Evolutionary conservation across 306 rosid species (phyloP).

Genomic region (Sicyos edulis): DNA sequence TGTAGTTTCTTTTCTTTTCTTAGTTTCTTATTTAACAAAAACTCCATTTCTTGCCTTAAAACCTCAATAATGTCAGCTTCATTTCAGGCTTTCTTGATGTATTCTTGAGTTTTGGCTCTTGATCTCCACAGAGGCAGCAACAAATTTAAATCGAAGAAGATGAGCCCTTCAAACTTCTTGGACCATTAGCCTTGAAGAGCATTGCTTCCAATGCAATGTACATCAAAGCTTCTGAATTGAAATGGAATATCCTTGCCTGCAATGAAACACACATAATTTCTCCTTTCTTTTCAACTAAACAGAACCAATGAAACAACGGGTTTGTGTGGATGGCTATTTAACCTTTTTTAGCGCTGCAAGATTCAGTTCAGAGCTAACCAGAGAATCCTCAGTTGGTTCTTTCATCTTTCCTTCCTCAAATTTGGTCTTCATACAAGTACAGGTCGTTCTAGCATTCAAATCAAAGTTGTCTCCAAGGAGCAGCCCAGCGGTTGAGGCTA

Average conservation of each 20-base stretch:
- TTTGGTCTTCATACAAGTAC: too few species aligned
- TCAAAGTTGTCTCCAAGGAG: too few species aligned
- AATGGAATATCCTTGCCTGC: conserved; percentile 55
- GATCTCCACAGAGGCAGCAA: conserved; percentile 76
- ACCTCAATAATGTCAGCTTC: conserved; percentile 71
- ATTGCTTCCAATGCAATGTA: conserved; percentile 32
- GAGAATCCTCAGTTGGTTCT: conserved; percentile 64
- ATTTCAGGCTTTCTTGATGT: conserved; percentile 56
- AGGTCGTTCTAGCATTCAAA: too few species aligned
- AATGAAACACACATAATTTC: conserved; percentile 14
- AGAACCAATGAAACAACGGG: not conserved
- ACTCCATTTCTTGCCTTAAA: conserved; percentile 76
- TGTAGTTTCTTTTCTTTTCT: conserved; percentile 54
- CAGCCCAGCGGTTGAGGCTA: too few species aligned
- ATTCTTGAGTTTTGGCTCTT: conserved; percentile 29
- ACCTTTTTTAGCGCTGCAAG: conserved; percentile 84
- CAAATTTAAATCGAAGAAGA: conserved; percentile 68
- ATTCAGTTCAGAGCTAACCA: conserved; percentile 50
- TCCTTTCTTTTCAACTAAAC: not conserved
- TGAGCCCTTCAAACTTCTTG: conserved; percentile 41
- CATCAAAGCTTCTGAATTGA: conserved; percentile 51
- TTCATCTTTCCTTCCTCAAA: conserved; percentile 37
- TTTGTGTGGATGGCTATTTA: not conserved
- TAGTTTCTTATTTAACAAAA: conserved; percentile 68
- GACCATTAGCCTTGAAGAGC: conserved; percentile 38